phyloP scores from a whole-genome alignment of 2,329 filamentous ascomycete genomes.

The Cladorrhinum sp. region DNA sequence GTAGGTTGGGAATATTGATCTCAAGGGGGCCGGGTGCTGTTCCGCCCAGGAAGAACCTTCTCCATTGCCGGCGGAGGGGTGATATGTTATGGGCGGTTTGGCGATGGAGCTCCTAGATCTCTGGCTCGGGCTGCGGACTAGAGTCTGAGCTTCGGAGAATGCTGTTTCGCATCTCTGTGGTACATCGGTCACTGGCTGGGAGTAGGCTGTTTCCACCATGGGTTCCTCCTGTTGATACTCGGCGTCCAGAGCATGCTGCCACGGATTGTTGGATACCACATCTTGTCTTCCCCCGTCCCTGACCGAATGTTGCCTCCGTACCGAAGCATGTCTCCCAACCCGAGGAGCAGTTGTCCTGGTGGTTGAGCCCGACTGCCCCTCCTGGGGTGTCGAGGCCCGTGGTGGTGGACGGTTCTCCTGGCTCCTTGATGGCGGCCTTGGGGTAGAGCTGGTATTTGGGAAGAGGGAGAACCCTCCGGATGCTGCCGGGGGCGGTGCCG shows the following conservation, averaged over 20 bases:
- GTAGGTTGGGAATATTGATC: conserved; percentile 75
- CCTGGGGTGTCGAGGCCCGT: conserved; percentile 37
- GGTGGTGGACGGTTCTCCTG: conserved; percentile 36
- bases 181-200: conserved; percentile 41
- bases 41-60: conserved; percentile 16
- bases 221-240: conserved; percentile 2
- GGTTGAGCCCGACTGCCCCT: conserved; percentile 18
- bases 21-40: conserved; percentile 43
- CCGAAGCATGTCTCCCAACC: conserved; percentile 34
- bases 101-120: conserved; percentile 56
- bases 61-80: conserved; percentile 9
- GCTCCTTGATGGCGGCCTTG: conserved; percentile 42
- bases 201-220: conserved; percentile 21
- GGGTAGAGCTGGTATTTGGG: conserved; percentile 45
- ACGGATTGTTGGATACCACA: conserved; percentile 25
- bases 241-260: conserved; percentile 27
- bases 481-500: conserved; percentile 35
- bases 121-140: conserved; percentile 48
- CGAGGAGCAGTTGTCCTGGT: conserved; percentile 32
- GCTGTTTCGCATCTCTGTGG: conserved; percentile 49
- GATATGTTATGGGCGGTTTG: conserved; percentile 45
- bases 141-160: conserved; percentile 49
- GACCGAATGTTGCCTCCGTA: conserved; percentile 34
- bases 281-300: conserved; percentile 34
- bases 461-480: conserved; percentile 57